Evolutionary conservation across 1,284 basidiomycete genomes (phyloP).

Genomic region (Austropuccinia psidii): DNA sequence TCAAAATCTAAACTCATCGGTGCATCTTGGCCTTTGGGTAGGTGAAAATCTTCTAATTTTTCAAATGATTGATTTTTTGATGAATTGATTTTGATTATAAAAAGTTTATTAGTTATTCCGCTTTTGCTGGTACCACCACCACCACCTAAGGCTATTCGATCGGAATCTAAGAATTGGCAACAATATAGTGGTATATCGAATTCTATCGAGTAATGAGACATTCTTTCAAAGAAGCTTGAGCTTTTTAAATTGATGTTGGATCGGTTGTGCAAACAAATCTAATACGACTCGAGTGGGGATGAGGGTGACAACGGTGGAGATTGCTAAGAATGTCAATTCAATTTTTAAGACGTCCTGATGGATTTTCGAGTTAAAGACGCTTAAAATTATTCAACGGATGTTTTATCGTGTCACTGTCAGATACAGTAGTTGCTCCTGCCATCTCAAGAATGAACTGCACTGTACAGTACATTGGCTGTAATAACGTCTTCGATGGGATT

Average conservation of each 20-base stretch:
- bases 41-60: constrained; percentile 61
- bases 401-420: too few species aligned
- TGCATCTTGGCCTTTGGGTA: constrained; percentile 73
- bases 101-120: constrained; percentile 87
- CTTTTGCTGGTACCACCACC: constrained; percentile 72
- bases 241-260: not conserved
- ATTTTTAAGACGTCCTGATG: too few species aligned
- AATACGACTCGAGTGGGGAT: too few species aligned
- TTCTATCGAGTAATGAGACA: constrained; percentile 3
- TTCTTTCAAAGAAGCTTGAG: not conserved
- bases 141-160: constrained; percentile 70
- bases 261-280: too few species aligned
- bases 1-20: constrained; percentile 84
- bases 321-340: too few species aligned
- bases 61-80: constrained; percentile 50
- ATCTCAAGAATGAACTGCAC: too few species aligned
- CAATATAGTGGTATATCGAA: constrained; percentile 63
- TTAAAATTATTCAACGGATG: too few species aligned
- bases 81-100: constrained; percentile 49
- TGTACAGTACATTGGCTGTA: too few species aligned
- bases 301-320: too few species aligned
- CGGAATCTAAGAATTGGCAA: constrained; percentile 65
- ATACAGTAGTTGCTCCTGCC: too few species aligned
- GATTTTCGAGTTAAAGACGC: too few species aligned
- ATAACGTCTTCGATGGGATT: too few species aligned